Conservation (phyloP, 306 rosid species). For the Comarum palustre region DNA sequence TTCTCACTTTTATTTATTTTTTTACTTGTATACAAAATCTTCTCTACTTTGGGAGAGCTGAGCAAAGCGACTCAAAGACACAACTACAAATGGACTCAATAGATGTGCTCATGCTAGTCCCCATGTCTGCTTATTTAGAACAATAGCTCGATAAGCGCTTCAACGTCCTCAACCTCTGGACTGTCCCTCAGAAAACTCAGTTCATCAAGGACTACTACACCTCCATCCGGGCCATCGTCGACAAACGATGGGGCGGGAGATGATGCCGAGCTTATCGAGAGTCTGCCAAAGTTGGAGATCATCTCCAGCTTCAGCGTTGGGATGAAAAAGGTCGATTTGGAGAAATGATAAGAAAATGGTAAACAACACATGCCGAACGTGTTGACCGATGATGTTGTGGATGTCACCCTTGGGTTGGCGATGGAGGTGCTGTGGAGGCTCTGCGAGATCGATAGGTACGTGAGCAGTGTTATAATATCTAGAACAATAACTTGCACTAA, state of each 20-base stretch:
- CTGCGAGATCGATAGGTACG: too few relatives aligned
- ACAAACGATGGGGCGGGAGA: too few relatives aligned
- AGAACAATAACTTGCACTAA: too few relatives aligned
- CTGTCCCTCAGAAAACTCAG: constrained; percentile 34
- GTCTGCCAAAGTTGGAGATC: constrained; percentile 67
- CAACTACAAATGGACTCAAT: too few relatives aligned
- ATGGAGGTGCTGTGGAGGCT: too few relatives aligned
- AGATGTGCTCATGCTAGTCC: constrained; percentile 45
- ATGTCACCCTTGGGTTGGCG: too few relatives aligned
- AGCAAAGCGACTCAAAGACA: too few relatives aligned
- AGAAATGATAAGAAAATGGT: constrained; percentile 55
- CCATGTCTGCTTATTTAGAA: constrained; percentile 51
- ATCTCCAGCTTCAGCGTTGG: constrained; percentile 70
- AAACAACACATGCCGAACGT: constrained; percentile 77
- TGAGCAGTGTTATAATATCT: too few relatives aligned
- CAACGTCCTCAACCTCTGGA: constrained; percentile 52
- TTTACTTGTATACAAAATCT: too few relatives aligned
- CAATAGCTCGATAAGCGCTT: constrained; percentile 68
- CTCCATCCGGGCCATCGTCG: constrained; percentile 66
- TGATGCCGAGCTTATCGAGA: constrained; percentile 46
- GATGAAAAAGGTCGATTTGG: constrained; percentile 60
- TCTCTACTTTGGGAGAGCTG: too few relatives aligned
- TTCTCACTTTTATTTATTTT: too few relatives aligned
- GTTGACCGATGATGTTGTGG: constrained; percentile 83
- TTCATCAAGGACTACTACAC: constrained; percentile 37